A percentile compares a stretch with the other conserved stretches of the same genome.
These are phyloP conservation scores for Omphalotus guepiniiformis DNA, from an alignment of 768 basidiomycete genomes.

Conservation along the genomic window DNA sequence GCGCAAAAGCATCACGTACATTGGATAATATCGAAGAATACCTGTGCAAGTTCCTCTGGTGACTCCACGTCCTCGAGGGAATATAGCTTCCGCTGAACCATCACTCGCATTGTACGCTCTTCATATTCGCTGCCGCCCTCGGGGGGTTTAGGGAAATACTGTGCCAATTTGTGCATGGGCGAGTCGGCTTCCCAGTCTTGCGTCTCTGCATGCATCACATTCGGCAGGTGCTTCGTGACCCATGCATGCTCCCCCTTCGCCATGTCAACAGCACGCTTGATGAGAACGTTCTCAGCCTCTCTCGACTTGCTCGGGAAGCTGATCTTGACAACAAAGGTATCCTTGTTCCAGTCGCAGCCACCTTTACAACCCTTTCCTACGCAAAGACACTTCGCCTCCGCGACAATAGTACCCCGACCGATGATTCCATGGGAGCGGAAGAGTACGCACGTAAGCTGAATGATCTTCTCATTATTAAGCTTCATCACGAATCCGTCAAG, in stretches of 20 bases:
- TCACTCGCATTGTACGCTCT: no score
- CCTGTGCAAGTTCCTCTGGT: no score
- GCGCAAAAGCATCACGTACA: no score
- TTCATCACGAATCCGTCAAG: no score
- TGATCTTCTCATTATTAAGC: neutral
- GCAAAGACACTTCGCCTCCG: neutral
- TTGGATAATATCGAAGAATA: no score
- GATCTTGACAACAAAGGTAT: neutral
- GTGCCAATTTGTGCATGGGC: no score
- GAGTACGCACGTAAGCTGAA: neutral
- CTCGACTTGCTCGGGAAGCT: neutral
- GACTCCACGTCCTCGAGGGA: no score
- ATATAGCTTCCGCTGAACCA: no score
- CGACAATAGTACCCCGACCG: neutral
- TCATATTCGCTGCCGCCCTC: no score
- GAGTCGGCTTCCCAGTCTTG: no score
- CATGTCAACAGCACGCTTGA: neutral
- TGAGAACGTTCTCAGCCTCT: neutral
- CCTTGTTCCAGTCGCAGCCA: neutral
- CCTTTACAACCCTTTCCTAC: neutral
- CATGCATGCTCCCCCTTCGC: neutral
- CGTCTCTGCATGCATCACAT: no score
- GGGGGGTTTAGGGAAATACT: no score
- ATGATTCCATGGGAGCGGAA: neutral
- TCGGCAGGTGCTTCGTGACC: conserved; percentile 4